These are phyloP conservation scores for Theobroma cacao DNA, from an alignment of 345 rosid species.

Conservation along the genomic window DNA sequence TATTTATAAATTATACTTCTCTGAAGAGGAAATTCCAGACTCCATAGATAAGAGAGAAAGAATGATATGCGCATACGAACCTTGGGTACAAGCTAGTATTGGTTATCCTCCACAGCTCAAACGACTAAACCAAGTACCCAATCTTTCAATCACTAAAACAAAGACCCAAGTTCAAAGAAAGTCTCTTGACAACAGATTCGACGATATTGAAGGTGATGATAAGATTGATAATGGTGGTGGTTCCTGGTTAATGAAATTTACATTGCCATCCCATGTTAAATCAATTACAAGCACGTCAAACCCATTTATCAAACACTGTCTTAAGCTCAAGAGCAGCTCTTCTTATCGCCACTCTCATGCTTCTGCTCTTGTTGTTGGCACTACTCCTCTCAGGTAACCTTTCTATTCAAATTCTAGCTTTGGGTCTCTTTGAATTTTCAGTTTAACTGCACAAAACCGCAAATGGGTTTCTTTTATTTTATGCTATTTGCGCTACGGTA, in stretches of 20 bases:
- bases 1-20: not conserved
- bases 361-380: constrained; percentile 76
- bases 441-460: not conserved
- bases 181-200: constrained; percentile 2
- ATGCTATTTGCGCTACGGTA: not conserved
- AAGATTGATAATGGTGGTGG: constrained; percentile 5
- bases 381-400: constrained; percentile 71
- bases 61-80: constrained; percentile 33
- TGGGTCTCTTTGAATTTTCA: constrained; percentile 5
- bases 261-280: constrained; percentile 46
- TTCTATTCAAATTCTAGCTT: not conserved
- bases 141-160: constrained; percentile 16
- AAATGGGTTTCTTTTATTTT: not conserved
- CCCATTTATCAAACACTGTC: constrained; percentile 87
- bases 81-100: constrained; percentile 19
- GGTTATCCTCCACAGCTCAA: constrained; percentile 18
- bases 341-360: constrained; percentile 79
- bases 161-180: constrained; percentile 22
- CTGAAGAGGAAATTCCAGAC: not conserved
- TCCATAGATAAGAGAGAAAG: not conserved
- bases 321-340: constrained; percentile 76
- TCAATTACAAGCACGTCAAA: constrained; percentile 69
- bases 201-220: not conserved
- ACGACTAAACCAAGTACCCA: constrained; percentile 17
- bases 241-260: constrained; percentile 12